These are phyloP conservation scores for Fonsecaea monophora DNA, from an alignment of 2,329 filamentous ascomycete species.

Conservation along the genomic window DNA sequence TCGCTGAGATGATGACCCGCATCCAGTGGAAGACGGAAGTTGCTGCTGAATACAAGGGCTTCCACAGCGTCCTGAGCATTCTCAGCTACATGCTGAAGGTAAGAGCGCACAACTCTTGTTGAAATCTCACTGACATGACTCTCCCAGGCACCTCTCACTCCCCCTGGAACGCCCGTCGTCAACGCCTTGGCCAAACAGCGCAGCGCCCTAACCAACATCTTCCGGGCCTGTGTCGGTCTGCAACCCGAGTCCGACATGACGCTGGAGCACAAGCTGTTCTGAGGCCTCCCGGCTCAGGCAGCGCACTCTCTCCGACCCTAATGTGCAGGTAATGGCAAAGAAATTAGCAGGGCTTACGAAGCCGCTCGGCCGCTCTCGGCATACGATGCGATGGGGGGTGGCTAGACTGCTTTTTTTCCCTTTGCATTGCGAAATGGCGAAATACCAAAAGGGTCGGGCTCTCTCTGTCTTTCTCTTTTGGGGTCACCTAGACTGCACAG, in stretches of 20 bases:
- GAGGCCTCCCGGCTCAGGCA: neutral
- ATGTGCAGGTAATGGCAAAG: conserved; percentile 16
- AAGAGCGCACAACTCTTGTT: conserved; percentile 32
- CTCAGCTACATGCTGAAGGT: conserved; percentile 97
- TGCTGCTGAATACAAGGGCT: conserved; percentile 77
- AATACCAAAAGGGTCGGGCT: neutral
- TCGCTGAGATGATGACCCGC: conserved; percentile 98
- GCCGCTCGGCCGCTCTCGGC: conserved; percentile 14
- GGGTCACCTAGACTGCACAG: conserved; percentile 26
- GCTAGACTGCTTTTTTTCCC: conserved; percentile 34
- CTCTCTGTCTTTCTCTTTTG: neutral
- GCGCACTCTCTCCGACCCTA: neutral
- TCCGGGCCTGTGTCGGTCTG: conserved; percentile 94
- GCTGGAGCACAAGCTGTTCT: conserved; percentile 94
- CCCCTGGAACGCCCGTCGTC: conserved; percentile 91
- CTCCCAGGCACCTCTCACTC: conserved; percentile 83
- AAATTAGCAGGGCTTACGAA: conserved; percentile 23
- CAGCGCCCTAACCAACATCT: conserved; percentile 93
- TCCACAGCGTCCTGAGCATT: conserved; percentile 96
- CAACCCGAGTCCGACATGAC: conserved; percentile 99
- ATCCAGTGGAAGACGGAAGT: conserved; percentile 82
- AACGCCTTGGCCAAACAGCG: conserved; percentile 97
- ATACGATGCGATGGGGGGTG: conserved; percentile 29
- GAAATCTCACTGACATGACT: conserved; percentile 11
- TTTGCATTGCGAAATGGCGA: conserved; percentile 34